These are phyloP conservation scores for Candida golubevii DNA, from an alignment of 805 yeast species.

Conservation along the genomic window DNA sequence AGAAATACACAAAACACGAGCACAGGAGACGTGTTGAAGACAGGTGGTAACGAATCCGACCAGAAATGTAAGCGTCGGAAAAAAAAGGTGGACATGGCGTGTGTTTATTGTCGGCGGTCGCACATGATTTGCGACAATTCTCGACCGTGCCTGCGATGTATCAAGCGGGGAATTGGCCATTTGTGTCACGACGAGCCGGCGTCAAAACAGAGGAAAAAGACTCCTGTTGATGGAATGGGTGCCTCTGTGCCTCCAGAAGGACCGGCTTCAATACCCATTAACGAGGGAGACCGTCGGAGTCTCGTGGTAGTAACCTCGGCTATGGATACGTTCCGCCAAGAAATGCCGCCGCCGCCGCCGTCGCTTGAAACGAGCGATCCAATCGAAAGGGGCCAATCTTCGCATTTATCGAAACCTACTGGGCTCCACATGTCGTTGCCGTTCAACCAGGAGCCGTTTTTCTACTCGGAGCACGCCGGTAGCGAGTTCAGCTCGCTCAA, in stretches of 20 bases:
- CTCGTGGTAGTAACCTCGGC: background rate
- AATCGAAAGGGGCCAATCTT: background rate
- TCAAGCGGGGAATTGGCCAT: slow-evolving; percentile 84
- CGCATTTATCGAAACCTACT: slow-evolving; percentile 13
- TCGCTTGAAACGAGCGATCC: background rate
- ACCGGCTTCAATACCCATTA: background rate
- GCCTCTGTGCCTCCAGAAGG: slow-evolving; percentile 1
- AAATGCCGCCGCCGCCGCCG: background rate
- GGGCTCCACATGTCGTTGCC: slow-evolving; percentile 39
- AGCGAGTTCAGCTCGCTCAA: slow-evolving; percentile 87
- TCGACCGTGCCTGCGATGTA: slow-evolving; percentile 75
- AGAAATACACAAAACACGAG: no score
- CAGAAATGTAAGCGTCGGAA: slow-evolving; percentile 28
- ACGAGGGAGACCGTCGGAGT: background rate
- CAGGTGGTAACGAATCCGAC: background rate
- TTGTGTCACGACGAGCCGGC: slow-evolving; percentile 74
- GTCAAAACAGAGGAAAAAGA: slow-evolving; percentile 36
- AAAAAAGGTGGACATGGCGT: slow-evolving; percentile 62
- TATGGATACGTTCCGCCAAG: background rate
- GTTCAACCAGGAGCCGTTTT: slow-evolving; percentile 66
- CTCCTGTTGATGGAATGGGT: slow-evolving; percentile 13
- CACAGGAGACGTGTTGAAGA: no score
- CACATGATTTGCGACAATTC: slow-evolving; percentile 90
- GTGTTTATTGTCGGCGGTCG: slow-evolving; percentile 87
- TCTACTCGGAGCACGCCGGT: slow-evolving; percentile 88